These are phyloP conservation scores for Peronospora farinosa DNA, from an alignment of 352 stramenopile species.

Conservation along the genomic window DNA sequence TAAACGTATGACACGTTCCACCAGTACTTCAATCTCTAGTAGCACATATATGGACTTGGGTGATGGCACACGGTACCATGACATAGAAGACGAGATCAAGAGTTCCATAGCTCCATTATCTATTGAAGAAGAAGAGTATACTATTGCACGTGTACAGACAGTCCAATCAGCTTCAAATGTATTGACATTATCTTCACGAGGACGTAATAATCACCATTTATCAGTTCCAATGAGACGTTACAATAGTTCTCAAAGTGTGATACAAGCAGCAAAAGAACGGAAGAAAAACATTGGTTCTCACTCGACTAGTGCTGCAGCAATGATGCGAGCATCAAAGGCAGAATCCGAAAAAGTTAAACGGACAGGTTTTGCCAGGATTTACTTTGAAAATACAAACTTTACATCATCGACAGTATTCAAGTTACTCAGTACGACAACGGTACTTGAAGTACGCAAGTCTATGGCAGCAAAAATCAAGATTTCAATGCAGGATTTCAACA, in stretches of 20 bases:
- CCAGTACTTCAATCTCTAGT: slow-evolving; percentile 20
- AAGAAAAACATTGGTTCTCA: slow-evolving; percentile 17
- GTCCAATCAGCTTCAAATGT: slow-evolving; percentile 30
- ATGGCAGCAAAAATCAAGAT: slow-evolving; percentile 84
- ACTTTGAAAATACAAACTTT: slow-evolving; percentile 78
- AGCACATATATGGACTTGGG: slow-evolving; percentile 25
- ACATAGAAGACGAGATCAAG: slow-evolving; percentile 12
- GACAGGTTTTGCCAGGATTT: slow-evolving; percentile 74
- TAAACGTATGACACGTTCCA: slow-evolving; percentile 9
- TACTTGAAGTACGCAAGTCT: slow-evolving; percentile 68
- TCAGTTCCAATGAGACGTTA: slow-evolving; percentile 26
- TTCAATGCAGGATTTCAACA: slow-evolving; percentile 45
- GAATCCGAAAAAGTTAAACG: slow-evolving; percentile 35
- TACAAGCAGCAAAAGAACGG: slow-evolving; percentile 22
- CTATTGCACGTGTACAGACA: neutral
- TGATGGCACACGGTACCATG: slow-evolving; percentile 14
- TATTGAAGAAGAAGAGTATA: slow-evolving; percentile 14
- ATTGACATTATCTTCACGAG: slow-evolving; percentile 20
- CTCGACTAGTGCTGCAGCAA: slow-evolving; percentile 8
- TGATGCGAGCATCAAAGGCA: slow-evolving; percentile 26
- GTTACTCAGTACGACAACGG: slow-evolving; percentile 52
- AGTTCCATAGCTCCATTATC: slow-evolving; percentile 11
- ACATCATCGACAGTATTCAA: slow-evolving; percentile 81
- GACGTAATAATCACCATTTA: slow-evolving; percentile 12
- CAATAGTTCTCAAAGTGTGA: slow-evolving; percentile 27